phyloP scores from a whole-genome alignment of 2,329 filamentous ascomycete genomes.

The Calonectria leucothoes region DNA sequence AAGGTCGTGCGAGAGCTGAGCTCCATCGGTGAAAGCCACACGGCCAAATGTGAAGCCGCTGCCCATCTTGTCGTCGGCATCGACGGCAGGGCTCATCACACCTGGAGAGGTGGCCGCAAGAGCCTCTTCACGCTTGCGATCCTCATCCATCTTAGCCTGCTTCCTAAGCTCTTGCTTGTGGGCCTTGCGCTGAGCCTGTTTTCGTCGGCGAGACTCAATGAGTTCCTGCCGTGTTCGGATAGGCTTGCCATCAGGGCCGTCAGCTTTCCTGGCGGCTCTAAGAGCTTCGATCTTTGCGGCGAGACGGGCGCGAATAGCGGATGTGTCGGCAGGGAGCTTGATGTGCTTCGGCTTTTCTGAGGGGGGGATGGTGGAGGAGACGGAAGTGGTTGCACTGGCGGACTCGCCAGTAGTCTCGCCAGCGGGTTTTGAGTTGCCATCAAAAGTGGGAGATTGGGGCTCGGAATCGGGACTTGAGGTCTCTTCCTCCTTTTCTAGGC shows the following conservation, averaged over 20 bases:
- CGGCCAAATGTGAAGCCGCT: slow-evolving; percentile 90
- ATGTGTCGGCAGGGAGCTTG: slow-evolving; percentile 76
- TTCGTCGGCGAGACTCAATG: slow-evolving; percentile 87
- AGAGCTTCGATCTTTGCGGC: slow-evolving; percentile 87
- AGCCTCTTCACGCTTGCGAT: slow-evolving; percentile 72
- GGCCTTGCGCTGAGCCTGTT: slow-evolving; percentile 86
- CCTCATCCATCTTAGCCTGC: slow-evolving; percentile 84
- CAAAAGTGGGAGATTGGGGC: slow-evolving; percentile 65
- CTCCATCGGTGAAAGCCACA: slow-evolving; percentile 90
- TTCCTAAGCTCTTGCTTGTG: slow-evolving; percentile 88
- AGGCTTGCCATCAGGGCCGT: slow-evolving; percentile 79
- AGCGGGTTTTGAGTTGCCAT: slow-evolving; percentile 58
- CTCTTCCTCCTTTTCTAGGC: slow-evolving; percentile 55
- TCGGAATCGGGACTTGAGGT: slow-evolving; percentile 65
- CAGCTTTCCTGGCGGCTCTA: slow-evolving; percentile 87
- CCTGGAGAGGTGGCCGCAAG: slow-evolving; percentile 72
- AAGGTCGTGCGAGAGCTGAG: slow-evolving; percentile 79
- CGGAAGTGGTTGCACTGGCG: slow-evolving; percentile 73
- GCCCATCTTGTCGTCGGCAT: slow-evolving; percentile 64
- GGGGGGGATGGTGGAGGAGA: slow-evolving; percentile 72
- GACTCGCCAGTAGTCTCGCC: slow-evolving; percentile 55
- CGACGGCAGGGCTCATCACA: slow-evolving; percentile 67
- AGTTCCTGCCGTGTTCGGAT: slow-evolving; percentile 91
- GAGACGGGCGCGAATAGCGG: slow-evolving; percentile 81
- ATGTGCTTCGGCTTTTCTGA: slow-evolving; percentile 73